Conservation (phyloP, 2,329 filamentous ascomycete genomes). For the Trichoderma sp. region DNA sequence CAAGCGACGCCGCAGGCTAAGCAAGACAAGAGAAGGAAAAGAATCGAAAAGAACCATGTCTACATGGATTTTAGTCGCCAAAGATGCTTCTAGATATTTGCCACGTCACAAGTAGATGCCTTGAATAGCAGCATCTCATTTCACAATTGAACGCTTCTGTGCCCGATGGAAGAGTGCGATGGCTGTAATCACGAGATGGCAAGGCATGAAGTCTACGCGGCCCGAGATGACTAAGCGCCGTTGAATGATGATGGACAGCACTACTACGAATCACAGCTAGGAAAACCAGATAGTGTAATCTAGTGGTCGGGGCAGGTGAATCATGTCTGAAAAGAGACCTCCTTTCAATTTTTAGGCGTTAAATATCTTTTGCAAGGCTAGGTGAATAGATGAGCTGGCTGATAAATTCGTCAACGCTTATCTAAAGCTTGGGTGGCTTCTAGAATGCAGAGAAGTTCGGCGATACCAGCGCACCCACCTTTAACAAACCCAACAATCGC, state of each 20-base stretch:
- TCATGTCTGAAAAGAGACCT: neutral
- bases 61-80: neutral
- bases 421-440: neutral
- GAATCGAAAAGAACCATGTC: neutral
- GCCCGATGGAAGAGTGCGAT: neutral
- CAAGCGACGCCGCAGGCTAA: neutral
- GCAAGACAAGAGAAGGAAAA: neutral
- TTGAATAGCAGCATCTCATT: neutral
- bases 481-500: neutral
- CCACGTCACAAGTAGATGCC: slow-evolving; percentile 23
- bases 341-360: neutral
- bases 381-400: neutral
- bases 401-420: neutral
- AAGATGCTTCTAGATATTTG: slow-evolving; percentile 3
- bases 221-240: slow-evolving; percentile 16
- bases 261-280: neutral
- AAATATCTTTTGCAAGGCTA: neutral
- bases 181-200: neutral
- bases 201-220: slow-evolving; percentile 19
- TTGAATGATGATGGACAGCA: neutral
- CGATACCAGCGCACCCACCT: neutral
- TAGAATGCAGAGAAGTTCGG: neutral
- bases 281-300: neutral
- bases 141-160: neutral
- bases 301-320: neutral